Evolutionary conservation across 2,329 filamentous ascomycete genomes (phyloP), one percentile per base, ranked within the genome.

Genomic region (Fusarium phyllophilum): DNA sequence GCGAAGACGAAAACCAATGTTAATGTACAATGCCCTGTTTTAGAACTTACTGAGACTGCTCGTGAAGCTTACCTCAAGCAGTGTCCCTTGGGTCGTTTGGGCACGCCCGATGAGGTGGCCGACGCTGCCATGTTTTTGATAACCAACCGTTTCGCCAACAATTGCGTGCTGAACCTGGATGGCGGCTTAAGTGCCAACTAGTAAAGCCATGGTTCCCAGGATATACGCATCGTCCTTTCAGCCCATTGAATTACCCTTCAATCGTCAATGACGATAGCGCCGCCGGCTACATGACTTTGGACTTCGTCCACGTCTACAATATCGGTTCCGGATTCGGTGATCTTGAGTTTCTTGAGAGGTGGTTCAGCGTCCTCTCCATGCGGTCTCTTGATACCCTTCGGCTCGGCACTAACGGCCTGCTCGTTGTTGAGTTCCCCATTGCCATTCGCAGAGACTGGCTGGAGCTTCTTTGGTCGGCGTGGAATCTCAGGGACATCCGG

Each of bases 91-190:
- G 75, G 77, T 89, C 90, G 94, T 36, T 90, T 96, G 72, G 94
- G 93, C 22, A 83, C 84, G 39, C 85, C 88, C 13, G 86, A 89
- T 33, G 94, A 97, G 81, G 89, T 97, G 38, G 94, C 94, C n/a
- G 91, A 95, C 78, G 94, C 94, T 62, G 93, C 92, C 52, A 79
- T 92, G 34, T 97, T 97, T 81, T 86, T 97, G 22, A 92, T 90
- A 36, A 87, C 87, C 52, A 97, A 96, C 81, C 85, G 89, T 71
- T 97, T 96, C 82, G 93, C 94, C 63, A 96, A 96, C 81, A 97
- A 97, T 75, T 96, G 94, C 81, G 87, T 95, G 57, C 86, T 97
- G 58, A 96, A 95, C 81, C 86, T 97, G 34, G 95, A 97, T 82
- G 95, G 95, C 22, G 95, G 95, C 4, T 81, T 97, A 75, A 95